A percentile compares a stretch with the other conserved stretches of the same genome.
Evolutionary conservation across 371 early-diverging fungal species (phyloP).

Genomic region (Mortierella sp.): DNA sequence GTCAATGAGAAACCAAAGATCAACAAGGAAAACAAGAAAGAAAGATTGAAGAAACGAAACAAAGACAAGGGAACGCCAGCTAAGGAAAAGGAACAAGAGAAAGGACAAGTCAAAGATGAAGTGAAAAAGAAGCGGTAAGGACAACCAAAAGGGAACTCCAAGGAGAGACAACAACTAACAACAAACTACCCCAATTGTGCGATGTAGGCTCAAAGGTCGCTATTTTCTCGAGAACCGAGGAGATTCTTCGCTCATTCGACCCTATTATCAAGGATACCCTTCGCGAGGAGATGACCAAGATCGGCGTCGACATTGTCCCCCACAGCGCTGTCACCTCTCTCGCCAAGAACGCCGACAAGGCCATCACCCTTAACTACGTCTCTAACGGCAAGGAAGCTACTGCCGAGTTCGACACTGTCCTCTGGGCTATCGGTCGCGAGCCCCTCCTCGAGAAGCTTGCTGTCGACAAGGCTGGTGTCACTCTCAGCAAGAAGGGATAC

Average conservation of each 20-base stretch:
- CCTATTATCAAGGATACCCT: conserved; percentile 87
- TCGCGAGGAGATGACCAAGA: conserved; percentile 80
- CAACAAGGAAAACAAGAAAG: too few species aligned
- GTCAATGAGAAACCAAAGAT: too few species aligned
- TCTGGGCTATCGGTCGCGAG: conserved; percentile 93
- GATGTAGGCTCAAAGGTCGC: conserved; percentile 85
- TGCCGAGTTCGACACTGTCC: conserved; percentile 76
- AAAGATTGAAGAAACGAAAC: too few species aligned
- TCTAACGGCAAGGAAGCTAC: conserved; percentile 56
- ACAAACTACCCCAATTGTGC: not conserved
- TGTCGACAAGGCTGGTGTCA: conserved; percentile 77
- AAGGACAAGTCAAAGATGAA: too few species aligned
- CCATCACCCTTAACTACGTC: conserved; percentile 64
- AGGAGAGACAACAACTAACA: not conserved
- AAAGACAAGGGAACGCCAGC: too few species aligned
- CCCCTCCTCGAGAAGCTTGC: conserved; percentile 82
- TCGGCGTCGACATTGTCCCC: conserved; percentile 83
- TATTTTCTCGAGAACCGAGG: conserved; percentile 88
- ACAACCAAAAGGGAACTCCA: not conserved
- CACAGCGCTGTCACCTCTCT: conserved; percentile 70
- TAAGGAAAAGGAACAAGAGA: too few species aligned
- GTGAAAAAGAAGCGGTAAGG: too few species aligned
- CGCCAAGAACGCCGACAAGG: conserved; percentile 44
- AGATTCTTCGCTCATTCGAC: conserved; percentile 95
- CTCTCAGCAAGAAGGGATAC: conserved; percentile 73